phyloP scores from a whole-genome alignment of 2,329 filamentous ascomycete species.

The Aureobasidium sp. region DNA sequence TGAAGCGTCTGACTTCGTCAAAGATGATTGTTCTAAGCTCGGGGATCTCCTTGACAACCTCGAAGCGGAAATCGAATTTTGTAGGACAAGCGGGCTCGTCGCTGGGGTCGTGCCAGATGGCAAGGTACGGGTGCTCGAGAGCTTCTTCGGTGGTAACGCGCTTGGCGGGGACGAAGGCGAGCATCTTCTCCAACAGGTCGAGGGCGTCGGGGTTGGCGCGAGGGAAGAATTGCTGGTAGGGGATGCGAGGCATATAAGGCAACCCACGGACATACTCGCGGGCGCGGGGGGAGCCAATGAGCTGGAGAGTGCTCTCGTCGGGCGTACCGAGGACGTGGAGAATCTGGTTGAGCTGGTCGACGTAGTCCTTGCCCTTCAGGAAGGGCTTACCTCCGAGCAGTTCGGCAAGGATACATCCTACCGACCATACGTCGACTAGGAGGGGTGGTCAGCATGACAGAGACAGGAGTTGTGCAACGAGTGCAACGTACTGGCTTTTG shows the following conservation, averaged over 20 bases:
- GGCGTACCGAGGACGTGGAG: constrained; percentile 95
- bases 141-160: constrained; percentile 93
- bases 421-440: constrained; percentile 95
- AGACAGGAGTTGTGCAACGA: neutral
- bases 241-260: constrained; percentile 87
- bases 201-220: constrained; percentile 93
- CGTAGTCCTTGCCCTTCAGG: constrained; percentile 98
- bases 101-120: constrained; percentile 96
- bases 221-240: constrained; percentile 81
- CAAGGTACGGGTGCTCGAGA: constrained; percentile 89
- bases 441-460: constrained; percentile 11
- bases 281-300: constrained; percentile 89
- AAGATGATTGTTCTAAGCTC: constrained; percentile 98
- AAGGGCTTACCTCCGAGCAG: constrained; percentile 92
- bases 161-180: constrained; percentile 89
- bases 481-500: constrained; percentile 85
- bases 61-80: constrained; percentile 97
- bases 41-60: constrained; percentile 87
- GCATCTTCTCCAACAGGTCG: constrained; percentile 91
- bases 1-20: constrained; percentile 85
- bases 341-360: constrained; percentile 99
- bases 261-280: constrained; percentile 89
- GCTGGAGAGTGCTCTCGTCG: constrained; percentile 84
- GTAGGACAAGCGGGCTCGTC: constrained; percentile 91
- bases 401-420: constrained; percentile 94